Evolutionary conservation across 2,329 filamentous ascomycete genomes (phyloP), one percentile per base, ranked within the genome.

Genomic region (Plectosphaerella plurivora): DNA sequence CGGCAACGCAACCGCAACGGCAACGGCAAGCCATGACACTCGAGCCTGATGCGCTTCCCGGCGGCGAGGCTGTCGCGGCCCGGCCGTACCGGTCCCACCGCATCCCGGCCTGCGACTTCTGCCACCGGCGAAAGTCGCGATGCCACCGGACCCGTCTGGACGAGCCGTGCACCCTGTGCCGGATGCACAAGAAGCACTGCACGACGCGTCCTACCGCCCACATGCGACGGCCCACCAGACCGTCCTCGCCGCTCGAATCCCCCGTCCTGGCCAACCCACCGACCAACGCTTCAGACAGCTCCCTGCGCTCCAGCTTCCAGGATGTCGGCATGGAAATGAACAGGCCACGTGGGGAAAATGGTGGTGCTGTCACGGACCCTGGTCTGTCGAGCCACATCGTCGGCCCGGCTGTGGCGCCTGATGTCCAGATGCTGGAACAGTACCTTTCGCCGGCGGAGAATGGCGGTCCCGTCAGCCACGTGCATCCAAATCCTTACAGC

Each of bases 81-180:
- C 51, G 33, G 22, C 51, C 51, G 10, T 52, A 52, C 33, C 51
- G 51, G 16, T 52, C 51, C 37, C 51, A 52, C 36, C 16, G 25
- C 12, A 33, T 52, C 39, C 51, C 51, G 5, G 56, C 56, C 9
- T 58, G 56, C 44, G 52, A 56, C 37, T 58, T 58, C 25, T 58
- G 56, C 37, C 54, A 54, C 20, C 48, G 52, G 8, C 50, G 54
- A n/a, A 52, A 52, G 45, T 28, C 51, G 8, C 28, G 51, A 24
- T 52, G 51, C 41, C 15, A 14, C 16, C 28, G 51, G 16, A 16
- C 45, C 14, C 9, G n/a, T 25, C n/a, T 16, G 39, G 20, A 44
- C 20, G 39, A 44, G 39, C 39, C 39, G 20, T 44, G 39, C 39
- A 16, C n/a, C n/a, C 39, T 44, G 3, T 44, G 39, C 39, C 39